Evolutionary conservation across 805 yeast genomes (phyloP).

Genomic region (Pichia kluyveri): DNA sequence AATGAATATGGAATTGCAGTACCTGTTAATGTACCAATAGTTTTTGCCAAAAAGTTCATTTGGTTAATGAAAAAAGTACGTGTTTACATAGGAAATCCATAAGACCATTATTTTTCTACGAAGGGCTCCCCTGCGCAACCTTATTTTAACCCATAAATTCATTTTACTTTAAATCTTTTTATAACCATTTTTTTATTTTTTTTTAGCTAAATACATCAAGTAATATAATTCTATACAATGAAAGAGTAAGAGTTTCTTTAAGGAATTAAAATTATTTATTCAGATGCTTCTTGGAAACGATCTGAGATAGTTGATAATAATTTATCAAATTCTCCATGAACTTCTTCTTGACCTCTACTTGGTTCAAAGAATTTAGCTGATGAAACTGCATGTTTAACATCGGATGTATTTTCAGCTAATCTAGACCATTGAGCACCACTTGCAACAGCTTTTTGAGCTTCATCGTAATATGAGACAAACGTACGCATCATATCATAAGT

Average conservation of each 20-base stretch:
- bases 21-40: slow-evolving; percentile 53
- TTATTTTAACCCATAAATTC: too few relatives aligned
- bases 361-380: slow-evolving; percentile 96
- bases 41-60: slow-evolving; percentile 65
- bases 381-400: slow-evolving; percentile 87
- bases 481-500: slow-evolving; percentile 97
- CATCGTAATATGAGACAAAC: slow-evolving; percentile 84
- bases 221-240: not conserved
- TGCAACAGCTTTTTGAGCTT: slow-evolving; percentile 94
- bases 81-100: too few relatives aligned
- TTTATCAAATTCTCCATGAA: slow-evolving; percentile 66
- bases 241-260: not conserved
- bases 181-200: not conserved
- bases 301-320: slow-evolving; percentile 71
- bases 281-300: slow-evolving; percentile 91
- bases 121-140: too few relatives aligned
- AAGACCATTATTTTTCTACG: too few relatives aligned
- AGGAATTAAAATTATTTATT: slow-evolving; percentile 32
- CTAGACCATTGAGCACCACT: slow-evolving; percentile 94
- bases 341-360: slow-evolving; percentile 75
- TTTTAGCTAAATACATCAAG: not conserved
- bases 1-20: slow-evolving; percentile 49
- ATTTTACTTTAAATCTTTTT: not conserved
- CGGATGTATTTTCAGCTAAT: slow-evolving; percentile 79
- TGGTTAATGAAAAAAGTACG: not conserved